These are phyloP conservation scores for Orbilia blumenaviensis DNA, from an alignment of 2,329 filamentous ascomycete genomes.

Conservation along the genomic window DNA sequence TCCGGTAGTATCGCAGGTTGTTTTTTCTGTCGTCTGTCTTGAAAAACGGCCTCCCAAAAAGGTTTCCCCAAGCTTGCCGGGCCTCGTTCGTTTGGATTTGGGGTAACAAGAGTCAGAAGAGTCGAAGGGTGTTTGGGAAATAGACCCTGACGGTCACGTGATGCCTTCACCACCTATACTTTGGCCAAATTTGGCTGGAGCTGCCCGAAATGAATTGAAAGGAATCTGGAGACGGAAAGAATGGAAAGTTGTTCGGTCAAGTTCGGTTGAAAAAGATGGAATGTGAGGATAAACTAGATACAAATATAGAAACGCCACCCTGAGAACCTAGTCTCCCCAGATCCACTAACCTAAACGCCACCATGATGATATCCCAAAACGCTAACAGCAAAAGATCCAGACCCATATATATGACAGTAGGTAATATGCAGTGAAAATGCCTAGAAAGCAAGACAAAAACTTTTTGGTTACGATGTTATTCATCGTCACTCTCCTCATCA, in stretches of 20 bases:
- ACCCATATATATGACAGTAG: not conserved
- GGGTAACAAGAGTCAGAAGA: slow-evolving; percentile 29
- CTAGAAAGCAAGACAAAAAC: not conserved
- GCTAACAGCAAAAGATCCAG: slow-evolving; percentile 22
- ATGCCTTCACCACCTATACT: slow-evolving; percentile 32
- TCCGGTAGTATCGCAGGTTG: slow-evolving; percentile 12
- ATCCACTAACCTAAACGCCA: slow-evolving; percentile 32
- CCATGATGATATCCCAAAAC: slow-evolving; percentile 10
- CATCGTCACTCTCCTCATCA: slow-evolving; percentile 30
- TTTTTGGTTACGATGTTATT: slow-evolving; percentile 10
- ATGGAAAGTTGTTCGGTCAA: not conserved
- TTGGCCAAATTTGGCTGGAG: not conserved
- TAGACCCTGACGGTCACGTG: slow-evolving; percentile 52
- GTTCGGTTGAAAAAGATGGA: slow-evolving; percentile 2
- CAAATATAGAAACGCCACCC: slow-evolving; percentile 32
- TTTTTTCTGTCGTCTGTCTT: slow-evolving; percentile 47
- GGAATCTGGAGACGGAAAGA: not conserved
- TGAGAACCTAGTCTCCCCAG: not conserved
- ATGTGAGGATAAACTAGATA: slow-evolving; percentile 12
- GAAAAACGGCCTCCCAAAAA: slow-evolving; percentile 5
- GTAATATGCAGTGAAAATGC: not conserved
- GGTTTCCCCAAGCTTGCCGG: slow-evolving; percentile 29
- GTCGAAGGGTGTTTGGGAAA: slow-evolving; percentile 50
- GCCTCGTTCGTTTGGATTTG: slow-evolving; percentile 34
- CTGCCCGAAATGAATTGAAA: slow-evolving; percentile 10